phyloP scores from a whole-genome alignment of 371 early-diverging fungal genomes.

The Mortierella sp. region DNA sequence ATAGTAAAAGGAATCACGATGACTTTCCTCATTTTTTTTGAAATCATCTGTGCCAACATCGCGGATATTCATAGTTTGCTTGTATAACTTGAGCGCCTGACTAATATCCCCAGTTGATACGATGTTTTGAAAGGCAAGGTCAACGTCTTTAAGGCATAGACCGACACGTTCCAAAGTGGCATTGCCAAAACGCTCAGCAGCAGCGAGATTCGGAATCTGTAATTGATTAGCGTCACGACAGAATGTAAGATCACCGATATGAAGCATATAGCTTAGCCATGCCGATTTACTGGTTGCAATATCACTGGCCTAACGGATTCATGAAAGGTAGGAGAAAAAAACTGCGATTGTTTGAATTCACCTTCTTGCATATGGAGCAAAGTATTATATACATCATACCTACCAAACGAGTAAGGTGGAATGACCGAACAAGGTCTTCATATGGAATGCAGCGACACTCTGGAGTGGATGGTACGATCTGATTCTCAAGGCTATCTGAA shows the following conservation, averaged over 20 bases:
- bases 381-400: background rate
- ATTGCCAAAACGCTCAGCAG: background rate
- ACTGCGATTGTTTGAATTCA: background rate
- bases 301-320: background rate
- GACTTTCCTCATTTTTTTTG: constrained; percentile 1
- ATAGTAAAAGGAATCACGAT: constrained; percentile 1
- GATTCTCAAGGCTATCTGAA: background rate
- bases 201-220: background rate
- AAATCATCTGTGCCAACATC: constrained; percentile 72
- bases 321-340: background rate
- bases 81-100: constrained; percentile 36
- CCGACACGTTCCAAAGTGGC: background rate
- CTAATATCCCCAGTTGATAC: background rate
- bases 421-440: background rate
- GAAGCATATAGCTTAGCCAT: constrained; percentile 4
- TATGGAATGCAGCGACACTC: background rate
- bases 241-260: background rate
- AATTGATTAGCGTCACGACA: background rate
- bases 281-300: background rate
- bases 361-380: background rate
- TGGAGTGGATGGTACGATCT: background rate
- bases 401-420: background rate
- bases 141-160: background rate
- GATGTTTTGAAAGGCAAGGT: background rate
- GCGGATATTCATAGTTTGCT: constrained; percentile 64